phyloP scores from a whole-genome alignment of 2,329 filamentous ascomycete species.

The Epichloe sp. region DNA sequence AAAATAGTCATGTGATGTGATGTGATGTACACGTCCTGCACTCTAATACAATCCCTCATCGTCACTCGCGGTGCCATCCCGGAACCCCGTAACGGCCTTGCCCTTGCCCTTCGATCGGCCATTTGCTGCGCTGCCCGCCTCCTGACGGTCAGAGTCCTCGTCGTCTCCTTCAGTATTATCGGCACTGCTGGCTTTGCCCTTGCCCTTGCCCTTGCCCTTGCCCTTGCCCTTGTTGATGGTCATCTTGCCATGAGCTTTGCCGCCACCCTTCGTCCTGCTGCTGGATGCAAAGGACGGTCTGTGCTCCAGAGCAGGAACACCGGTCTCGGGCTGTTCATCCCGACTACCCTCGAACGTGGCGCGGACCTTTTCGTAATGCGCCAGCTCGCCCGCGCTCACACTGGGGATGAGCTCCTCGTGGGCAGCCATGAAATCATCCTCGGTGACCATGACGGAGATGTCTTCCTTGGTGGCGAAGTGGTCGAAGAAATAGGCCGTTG shows the following conservation, averaged over 20 bases:
- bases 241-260: slow-evolving; percentile 24
- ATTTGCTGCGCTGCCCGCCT: slow-evolving; percentile 16
- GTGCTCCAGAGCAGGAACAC: neutral
- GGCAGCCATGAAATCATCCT: slow-evolving; percentile 75
- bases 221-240: slow-evolving; percentile 20
- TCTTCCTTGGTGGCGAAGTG: slow-evolving; percentile 75
- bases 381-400: slow-evolving; percentile 82
- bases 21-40: slow-evolving; percentile 4
- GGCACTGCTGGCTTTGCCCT: slow-evolving; percentile 12
- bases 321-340: slow-evolving; percentile 15
- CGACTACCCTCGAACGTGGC: slow-evolving; percentile 60
- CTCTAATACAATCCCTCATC: slow-evolving; percentile 43
- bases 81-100: slow-evolving; percentile 38
- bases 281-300: slow-evolving; percentile 14
- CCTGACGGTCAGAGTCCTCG: slow-evolving; percentile 19
- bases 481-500: slow-evolving; percentile 92
- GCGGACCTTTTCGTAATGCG: slow-evolving; percentile 79
- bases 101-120: slow-evolving; percentile 39
- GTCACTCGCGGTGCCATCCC: slow-evolving; percentile 40
- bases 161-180: slow-evolving; percentile 17
- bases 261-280: slow-evolving; percentile 5
- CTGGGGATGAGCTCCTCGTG: slow-evolving; percentile 80
- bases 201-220: slow-evolving; percentile 15
- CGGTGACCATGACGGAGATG: slow-evolving; percentile 73
- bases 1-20: neutral